Evolutionary conservation across 2,329 filamentous ascomycete species (phyloP).

Genomic region (Ceratocystis eucalypticola): DNA sequence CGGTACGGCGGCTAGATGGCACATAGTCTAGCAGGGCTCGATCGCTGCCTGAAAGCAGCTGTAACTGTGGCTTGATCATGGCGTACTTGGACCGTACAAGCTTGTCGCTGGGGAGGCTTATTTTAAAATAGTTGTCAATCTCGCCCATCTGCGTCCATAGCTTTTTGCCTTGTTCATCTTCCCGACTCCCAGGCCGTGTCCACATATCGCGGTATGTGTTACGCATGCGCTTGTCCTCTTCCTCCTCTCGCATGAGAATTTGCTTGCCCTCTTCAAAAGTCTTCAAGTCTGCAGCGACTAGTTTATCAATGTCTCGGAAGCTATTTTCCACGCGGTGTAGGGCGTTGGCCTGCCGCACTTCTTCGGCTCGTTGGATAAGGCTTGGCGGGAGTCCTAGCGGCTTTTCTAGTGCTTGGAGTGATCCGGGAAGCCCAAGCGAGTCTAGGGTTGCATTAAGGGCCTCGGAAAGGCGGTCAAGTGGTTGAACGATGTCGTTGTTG

Average conservation of each 20-base stretch:
- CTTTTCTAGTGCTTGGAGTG: slow-evolving; percentile 86
- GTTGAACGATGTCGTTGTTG: slow-evolving; percentile 72
- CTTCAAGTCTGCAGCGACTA: slow-evolving; percentile 65
- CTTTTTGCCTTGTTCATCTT: slow-evolving; percentile 52
- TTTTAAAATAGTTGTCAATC: slow-evolving; percentile 75
- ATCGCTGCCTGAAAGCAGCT: slow-evolving; percentile 65
- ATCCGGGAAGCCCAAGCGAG: slow-evolving; percentile 78
- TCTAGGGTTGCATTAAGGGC: slow-evolving; percentile 66
- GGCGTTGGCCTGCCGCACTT: slow-evolving; percentile 82
- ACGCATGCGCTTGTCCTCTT: slow-evolving; percentile 66
- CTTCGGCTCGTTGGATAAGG: slow-evolving; percentile 79
- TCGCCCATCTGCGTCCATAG: slow-evolving; percentile 63
- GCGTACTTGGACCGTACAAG: slow-evolving; percentile 65
- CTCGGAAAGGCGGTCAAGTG: slow-evolving; percentile 68
- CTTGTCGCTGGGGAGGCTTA: slow-evolving; percentile 41
- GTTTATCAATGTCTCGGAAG: slow-evolving; percentile 77
- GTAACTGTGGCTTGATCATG: slow-evolving; percentile 60
- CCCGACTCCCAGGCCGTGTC: slow-evolving; percentile 54
- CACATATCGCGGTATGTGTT: slow-evolving; percentile 75
- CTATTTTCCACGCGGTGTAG: slow-evolving; percentile 62
- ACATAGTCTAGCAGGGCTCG: slow-evolving; percentile 77
- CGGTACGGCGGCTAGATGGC: slow-evolving; percentile 66
- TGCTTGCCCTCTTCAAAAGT: slow-evolving; percentile 75
- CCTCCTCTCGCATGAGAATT: slow-evolving; percentile 62
- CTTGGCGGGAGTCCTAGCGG: slow-evolving; percentile 78